phyloP scores from a whole-genome alignment of 345 rosid genomes.

The Ceriops zippeliana region DNA sequence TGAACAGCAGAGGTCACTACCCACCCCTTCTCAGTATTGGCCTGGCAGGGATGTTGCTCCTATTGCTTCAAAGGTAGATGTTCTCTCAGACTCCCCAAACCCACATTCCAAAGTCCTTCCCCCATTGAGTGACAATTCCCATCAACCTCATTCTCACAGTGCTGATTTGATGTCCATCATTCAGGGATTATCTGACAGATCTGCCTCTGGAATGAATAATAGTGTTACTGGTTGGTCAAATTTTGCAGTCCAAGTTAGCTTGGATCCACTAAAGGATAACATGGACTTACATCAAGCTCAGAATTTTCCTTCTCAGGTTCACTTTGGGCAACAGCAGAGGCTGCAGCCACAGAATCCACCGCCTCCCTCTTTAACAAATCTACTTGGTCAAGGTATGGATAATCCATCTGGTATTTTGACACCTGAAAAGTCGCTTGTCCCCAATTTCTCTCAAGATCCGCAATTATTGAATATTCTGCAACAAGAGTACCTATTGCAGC shows the following conservation, averaged over 20 bases:
- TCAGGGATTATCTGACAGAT: slow-evolving; percentile 61
- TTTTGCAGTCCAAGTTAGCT: slow-evolving; percentile 43
- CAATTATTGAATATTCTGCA: slow-evolving; percentile 71
- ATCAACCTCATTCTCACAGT: slow-evolving; percentile 59
- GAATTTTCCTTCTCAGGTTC: slow-evolving; percentile 56
- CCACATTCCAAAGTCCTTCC: slow-evolving; percentile 37
- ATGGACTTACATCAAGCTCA: slow-evolving; percentile 49
- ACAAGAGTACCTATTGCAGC: slow-evolving; percentile 69
- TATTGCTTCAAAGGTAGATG: slow-evolving; percentile 54
- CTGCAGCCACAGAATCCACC: slow-evolving; percentile 45
- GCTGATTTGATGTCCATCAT: slow-evolving; percentile 68
- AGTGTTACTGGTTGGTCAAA: slow-evolving; percentile 59
- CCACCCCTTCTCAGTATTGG: slow-evolving; percentile 60
- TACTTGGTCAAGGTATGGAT: slow-evolving; percentile 67
- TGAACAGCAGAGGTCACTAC: slow-evolving; percentile 65
- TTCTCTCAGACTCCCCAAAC: slow-evolving; percentile 38
- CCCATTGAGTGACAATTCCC: slow-evolving; percentile 36
- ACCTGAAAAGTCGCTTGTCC: slow-evolving; percentile 47
- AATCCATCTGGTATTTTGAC: slow-evolving; percentile 45
- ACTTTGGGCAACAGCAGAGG: slow-evolving; percentile 78
- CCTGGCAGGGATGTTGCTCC: slow-evolving; percentile 66
- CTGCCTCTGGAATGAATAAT: slow-evolving; percentile 49
- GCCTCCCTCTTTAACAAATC: slow-evolving; percentile 44
- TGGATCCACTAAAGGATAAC: slow-evolving; percentile 60
- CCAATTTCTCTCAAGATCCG: slow-evolving; percentile 68